Conservation (phyloP, 345 rosid species). For the Eucalyptus erythrocorys region DNA sequence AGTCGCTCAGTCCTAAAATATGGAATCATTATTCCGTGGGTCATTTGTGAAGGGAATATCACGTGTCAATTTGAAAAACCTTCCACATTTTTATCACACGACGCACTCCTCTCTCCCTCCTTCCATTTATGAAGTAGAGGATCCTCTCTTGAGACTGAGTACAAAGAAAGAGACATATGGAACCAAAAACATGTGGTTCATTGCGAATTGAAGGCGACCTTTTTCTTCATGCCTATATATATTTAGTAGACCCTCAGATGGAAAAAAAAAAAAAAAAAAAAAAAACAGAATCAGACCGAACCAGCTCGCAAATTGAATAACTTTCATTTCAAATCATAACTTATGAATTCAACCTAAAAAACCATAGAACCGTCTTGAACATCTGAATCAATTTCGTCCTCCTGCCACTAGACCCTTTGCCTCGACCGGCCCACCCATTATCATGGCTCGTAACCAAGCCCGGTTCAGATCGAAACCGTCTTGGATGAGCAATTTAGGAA, state of each 20-base stretch:
- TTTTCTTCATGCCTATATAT: no score
- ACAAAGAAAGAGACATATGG: background rate
- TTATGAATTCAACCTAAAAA: background rate
- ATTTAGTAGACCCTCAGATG: background rate
- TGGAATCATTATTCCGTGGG: background rate
- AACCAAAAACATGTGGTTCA: background rate
- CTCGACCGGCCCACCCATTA: background rate
- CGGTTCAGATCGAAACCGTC: background rate
- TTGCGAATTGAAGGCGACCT: fast-evolving
- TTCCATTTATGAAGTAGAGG: background rate
- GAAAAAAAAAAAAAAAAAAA: no score
- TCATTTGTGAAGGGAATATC: background rate
- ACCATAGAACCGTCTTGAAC: background rate
- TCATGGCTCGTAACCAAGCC: background rate
- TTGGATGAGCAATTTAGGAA: background rate
- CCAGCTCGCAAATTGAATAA: fast-evolving
- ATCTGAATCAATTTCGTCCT: background rate
- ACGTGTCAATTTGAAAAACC: no score
- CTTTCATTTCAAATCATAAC: background rate
- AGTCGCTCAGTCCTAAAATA: background rate
- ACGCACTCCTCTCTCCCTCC: background rate
- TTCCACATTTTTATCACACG: background rate
- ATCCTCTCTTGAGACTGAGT: background rate
- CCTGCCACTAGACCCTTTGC: background rate
- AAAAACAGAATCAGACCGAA: fast-evolving